Base-by-base conservation (phyloP, 1,284 basidiomycete species). In the Cutaneotrichosporon cutaneum region DNA sequence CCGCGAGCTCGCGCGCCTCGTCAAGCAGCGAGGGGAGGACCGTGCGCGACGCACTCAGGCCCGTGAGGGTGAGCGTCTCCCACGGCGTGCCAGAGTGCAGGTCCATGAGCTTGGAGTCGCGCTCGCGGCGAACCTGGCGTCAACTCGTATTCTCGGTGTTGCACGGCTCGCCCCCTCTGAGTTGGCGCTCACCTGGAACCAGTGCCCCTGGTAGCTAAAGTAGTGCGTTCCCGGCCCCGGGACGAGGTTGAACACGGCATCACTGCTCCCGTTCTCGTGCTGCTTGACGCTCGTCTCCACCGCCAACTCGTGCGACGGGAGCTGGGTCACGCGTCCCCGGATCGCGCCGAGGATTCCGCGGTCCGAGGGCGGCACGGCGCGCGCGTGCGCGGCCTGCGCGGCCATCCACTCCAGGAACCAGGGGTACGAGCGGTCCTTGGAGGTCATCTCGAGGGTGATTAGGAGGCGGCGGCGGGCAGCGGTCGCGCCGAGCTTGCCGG, bases 371-470 rank as follows among this genome's bases (percentile, higher is more conserved):
- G 66, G 61, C 3, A 77, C 69, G 7, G 67, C 66, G 9, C 71
- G 72, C 6, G 64, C 53, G 18, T 45, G 22, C 27, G 59, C 61
- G 26, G 62, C 62, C 44, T 76, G 71, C 26, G 70, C 68, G 4
- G 93, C 88, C 90, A 99, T 93, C 96, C 96, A 99, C 64, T 90
- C 84, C 32, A 99, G 86, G 77, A 99, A 95, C 94, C 96, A 99
- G 39, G 92, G 89, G 77, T 99, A 98, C 2, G 94, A 85, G 30
- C 86, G 88, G 77, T 99, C 96, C 74, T 94, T 93, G 71, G 94
- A 97, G 56, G 92, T 92, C 69, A 99, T 94, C 81, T 99, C 96
- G 53, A 99, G 86, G 6, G 92, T 90, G 48, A 99, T 94, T 55
- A 99, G 87, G 82, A 99, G 84, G 33, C 95, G 87, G 26, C 96